Percentiles rank a stretch among this genome's conserved stretches.
phyloP scores from a whole-genome alignment of 805 yeast genomes.

The Priceomyces medius region DNA sequence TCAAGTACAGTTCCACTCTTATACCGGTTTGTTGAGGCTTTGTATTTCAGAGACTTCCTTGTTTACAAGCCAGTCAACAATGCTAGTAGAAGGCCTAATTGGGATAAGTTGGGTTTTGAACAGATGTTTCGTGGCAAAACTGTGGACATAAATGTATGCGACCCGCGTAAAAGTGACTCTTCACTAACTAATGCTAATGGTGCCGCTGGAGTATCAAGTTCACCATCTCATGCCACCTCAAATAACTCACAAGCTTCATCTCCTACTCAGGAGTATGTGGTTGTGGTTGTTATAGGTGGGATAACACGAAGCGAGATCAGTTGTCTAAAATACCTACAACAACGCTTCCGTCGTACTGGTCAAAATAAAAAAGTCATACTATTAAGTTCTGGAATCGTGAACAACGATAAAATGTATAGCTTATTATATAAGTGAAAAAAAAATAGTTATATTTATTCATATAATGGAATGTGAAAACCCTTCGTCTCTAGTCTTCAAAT shows the following conservation, averaged over 20 bases:
- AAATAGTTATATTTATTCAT: no score
- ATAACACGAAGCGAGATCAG: slow-evolving; percentile 82
- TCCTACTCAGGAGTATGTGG: slow-evolving; percentile 19
- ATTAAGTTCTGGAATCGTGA: slow-evolving; percentile 45
- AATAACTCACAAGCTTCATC: slow-evolving; percentile 1
- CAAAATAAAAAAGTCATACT: slow-evolving; percentile 38
- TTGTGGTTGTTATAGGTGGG: slow-evolving; percentile 77
- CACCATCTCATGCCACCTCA: slow-evolving; percentile 13
- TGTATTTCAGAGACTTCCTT: slow-evolving; percentile 57
- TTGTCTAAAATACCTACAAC: slow-evolving; percentile 62
- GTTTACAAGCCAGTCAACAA: slow-evolving; percentile 39
- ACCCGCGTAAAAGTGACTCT: slow-evolving; percentile 20
- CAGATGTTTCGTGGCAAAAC: slow-evolving; percentile 43
- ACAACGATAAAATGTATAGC: slow-evolving; percentile 22
- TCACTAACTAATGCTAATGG: slow-evolving; percentile 9
- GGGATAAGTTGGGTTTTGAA: slow-evolving; percentile 44
- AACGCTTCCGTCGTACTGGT: slow-evolving; percentile 29
- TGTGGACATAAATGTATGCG: slow-evolving; percentile 35
- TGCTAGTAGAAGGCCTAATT: slow-evolving; percentile 36
- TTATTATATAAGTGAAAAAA: slow-evolving; percentile 5
- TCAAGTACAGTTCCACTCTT: slow-evolving; percentile 76
- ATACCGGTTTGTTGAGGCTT: slow-evolving; percentile 65
- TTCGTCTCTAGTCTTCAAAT: no score
- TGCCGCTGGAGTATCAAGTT: slow-evolving; percentile 8
- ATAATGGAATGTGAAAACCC: neutral